phyloP scores from a whole-genome alignment of 1,139 yeast species.

The Meyerozyma sp. region DNA sequence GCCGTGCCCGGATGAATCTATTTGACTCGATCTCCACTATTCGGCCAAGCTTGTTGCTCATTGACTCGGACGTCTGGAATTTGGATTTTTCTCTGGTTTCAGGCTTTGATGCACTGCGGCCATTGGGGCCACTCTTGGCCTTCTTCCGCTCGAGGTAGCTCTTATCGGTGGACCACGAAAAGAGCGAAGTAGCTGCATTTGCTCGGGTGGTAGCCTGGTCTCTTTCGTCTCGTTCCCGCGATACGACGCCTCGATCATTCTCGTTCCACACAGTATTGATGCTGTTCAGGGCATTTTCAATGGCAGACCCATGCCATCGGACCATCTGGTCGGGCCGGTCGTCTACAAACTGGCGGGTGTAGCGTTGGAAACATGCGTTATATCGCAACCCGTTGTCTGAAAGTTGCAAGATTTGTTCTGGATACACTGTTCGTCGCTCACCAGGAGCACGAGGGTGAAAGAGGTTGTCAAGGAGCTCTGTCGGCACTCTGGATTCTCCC shows the following conservation, averaged over 20 bases:
- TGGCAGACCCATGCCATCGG: constrained; percentile 31
- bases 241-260: background rate
- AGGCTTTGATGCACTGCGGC: constrained; percentile 3
- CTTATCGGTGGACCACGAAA: constrained; percentile 43
- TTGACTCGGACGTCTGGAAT: constrained; percentile 9
- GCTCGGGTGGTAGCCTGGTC: background rate
- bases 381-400: constrained; percentile 23
- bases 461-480: background rate
- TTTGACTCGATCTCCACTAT: constrained; percentile 35
- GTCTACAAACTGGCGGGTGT: constrained; percentile 29
- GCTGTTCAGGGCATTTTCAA: constrained; percentile 23
- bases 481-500: background rate
- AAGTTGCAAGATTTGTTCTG: constrained; percentile 32
- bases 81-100: constrained; percentile 3
- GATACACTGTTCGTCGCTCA: constrained; percentile 15
- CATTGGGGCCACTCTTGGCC: constrained; percentile 16
- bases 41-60: constrained; percentile 21
- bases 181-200: constrained; percentile 28
- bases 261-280: constrained; percentile 25
- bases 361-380: constrained; percentile 31
- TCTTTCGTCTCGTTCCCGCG: background rate
- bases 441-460: background rate
- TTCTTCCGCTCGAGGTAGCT: constrained; percentile 29
- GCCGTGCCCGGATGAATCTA: constrained; percentile 34
- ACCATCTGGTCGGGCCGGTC: constrained; percentile 14